phyloP scores from a whole-genome alignment of 768 basidiomycete species.

The Amanita brunnescens region DNA sequence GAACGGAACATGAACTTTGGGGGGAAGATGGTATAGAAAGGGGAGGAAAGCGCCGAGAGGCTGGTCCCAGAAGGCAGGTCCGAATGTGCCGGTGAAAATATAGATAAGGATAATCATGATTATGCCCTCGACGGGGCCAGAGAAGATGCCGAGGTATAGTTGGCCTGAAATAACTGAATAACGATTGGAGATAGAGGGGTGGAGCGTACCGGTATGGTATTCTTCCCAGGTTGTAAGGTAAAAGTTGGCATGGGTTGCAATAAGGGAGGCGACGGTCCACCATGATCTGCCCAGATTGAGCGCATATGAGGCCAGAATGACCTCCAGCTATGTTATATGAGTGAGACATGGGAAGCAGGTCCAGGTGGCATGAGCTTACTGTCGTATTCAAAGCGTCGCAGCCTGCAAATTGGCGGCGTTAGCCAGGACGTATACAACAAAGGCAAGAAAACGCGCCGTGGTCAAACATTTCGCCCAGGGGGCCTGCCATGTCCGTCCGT shows the following conservation, averaged over 20 bases:
- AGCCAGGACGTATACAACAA: no score
- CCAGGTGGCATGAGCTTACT: no score
- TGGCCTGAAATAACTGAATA: no score
- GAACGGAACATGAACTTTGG: constrained; percentile 28
- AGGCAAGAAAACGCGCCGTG: no score
- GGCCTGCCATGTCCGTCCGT: constrained; percentile 95
- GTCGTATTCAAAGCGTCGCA: constrained; percentile 96
- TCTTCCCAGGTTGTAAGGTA: constrained; percentile 81
- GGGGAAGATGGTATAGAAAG: constrained; percentile 37
- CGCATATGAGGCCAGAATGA: constrained; percentile 68
- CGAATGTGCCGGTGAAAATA: constrained; percentile 67
- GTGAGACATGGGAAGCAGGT: no score
- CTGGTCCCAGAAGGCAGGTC: constrained; percentile 76
- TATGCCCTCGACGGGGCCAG: constrained; percentile 95
- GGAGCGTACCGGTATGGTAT: constrained; percentile 89
- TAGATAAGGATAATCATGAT: constrained; percentile 76
- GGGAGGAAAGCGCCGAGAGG: constrained; percentile 50
- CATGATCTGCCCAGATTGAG: constrained; percentile 90
- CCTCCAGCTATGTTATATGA: no score
- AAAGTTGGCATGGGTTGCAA: constrained; percentile 68
- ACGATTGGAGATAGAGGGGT: no score
- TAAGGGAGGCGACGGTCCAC: constrained; percentile 92
- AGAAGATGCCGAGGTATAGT: constrained; percentile 88
- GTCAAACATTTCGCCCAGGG: constrained; percentile 96
- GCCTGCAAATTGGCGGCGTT: no score